A percentile compares a stretch with the other conserved stretches of the same genome.
Evolutionary conservation across 169 alveolate genomes (phyloP).

Genomic region (Plasmodium ovale): DNA sequence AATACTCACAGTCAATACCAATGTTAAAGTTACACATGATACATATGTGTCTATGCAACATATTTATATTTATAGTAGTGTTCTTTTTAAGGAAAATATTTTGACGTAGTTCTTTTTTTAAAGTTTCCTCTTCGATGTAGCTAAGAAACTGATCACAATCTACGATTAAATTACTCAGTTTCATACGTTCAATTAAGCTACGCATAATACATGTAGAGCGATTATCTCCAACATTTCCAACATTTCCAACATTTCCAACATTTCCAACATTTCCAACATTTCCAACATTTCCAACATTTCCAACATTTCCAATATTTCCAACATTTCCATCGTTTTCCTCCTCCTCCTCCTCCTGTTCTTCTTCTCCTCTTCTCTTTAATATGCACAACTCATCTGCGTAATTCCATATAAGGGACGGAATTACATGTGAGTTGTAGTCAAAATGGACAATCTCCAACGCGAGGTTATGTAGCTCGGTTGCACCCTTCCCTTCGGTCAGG

Average conservation of each 20-base stretch:
- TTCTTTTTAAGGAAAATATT: slow-evolving; percentile 25
- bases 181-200: slow-evolving; percentile 40
- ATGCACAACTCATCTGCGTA: slow-evolving; percentile 15
- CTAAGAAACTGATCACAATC: slow-evolving; percentile 9
- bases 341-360: neutral
- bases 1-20: slow-evolving; percentile 8
- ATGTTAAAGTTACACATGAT: neutral
- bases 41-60: slow-evolving; percentile 20
- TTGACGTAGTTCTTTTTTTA: neutral
- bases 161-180: slow-evolving; percentile 12
- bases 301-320: too few relatives aligned
- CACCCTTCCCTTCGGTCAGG: neutral
- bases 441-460: slow-evolving; percentile 1
- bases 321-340: neutral
- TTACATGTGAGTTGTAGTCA: slow-evolving; percentile 40
- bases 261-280: too few relatives aligned
- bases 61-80: slow-evolving; percentile 14
- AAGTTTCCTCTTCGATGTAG: slow-evolving; percentile 5
- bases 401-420: slow-evolving; percentile 19
- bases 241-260: too few relatives aligned
- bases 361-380: neutral
- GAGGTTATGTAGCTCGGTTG: neutral
- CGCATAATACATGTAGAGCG: neutral
- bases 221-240: too few relatives aligned
- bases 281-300: too few relatives aligned